phyloP scores from a whole-genome alignment of 352 stramenopile genomes.

The Pythium scleroteichum region DNA sequence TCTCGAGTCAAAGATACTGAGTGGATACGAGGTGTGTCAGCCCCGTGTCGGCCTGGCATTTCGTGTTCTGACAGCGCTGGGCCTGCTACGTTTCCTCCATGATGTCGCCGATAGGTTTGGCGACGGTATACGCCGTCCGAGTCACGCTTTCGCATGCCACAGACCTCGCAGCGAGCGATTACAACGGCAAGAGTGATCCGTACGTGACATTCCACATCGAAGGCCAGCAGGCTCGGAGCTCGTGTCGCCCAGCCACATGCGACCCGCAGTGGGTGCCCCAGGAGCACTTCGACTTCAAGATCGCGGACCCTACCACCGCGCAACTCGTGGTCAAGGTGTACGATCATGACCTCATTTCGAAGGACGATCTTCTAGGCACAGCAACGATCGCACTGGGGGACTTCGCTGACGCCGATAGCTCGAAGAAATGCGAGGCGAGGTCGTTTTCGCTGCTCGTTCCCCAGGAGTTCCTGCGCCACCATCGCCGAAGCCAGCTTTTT shows the following conservation, averaged over 20 bases:
- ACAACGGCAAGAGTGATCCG: constrained; percentile 35
- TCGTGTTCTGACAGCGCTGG: no score
- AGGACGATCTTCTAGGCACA: constrained; percentile 31
- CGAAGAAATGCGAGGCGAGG: background rate
- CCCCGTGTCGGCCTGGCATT: no score
- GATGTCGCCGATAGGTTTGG: background rate
- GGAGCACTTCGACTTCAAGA: constrained; percentile 41
- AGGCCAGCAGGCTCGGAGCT: constrained; percentile 28
- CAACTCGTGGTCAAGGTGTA: constrained; percentile 31
- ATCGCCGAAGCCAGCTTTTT: constrained; percentile 21
- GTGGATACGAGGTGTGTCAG: background rate
- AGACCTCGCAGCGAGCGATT: constrained; percentile 32
- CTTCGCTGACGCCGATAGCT: constrained; percentile 9
- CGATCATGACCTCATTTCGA: constrained; percentile 32
- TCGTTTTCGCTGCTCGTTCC: constrained; percentile 29
- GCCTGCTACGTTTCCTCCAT: no score
- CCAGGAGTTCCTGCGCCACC: constrained; percentile 4
- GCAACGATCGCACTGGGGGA: constrained; percentile 29
- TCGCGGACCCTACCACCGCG: constrained; percentile 20
- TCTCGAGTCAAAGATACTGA: background rate
- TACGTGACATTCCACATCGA: constrained; percentile 35
- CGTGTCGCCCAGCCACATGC: constrained; percentile 25
- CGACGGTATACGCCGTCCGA: constrained; percentile 16
- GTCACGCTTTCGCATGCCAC: constrained; percentile 35
- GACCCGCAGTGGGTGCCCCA: constrained; percentile 34